These are phyloP conservation scores for Alternaria brassicicola DNA, from an alignment of 2,329 filamentous ascomycete genomes.

Conservation along the genomic window DNA sequence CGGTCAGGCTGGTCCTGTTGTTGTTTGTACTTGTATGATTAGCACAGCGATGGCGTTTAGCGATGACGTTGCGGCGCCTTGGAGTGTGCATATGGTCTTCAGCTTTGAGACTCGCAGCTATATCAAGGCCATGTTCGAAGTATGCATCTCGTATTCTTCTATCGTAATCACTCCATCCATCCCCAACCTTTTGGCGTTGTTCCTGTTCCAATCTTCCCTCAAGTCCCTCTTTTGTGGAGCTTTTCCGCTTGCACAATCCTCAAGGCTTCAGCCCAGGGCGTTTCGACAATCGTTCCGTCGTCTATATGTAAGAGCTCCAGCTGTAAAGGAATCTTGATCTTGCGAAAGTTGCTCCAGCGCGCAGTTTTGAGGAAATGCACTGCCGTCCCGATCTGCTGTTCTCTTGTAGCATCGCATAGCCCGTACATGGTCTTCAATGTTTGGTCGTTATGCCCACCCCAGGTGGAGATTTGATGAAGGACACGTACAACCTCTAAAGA, in stretches of 20 bases:
- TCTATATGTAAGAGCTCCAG: not conserved
- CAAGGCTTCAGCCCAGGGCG: not conserved
- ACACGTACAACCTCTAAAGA: not conserved
- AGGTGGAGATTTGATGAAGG: not conserved
- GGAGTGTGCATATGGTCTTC: not conserved
- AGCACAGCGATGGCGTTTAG: conserved; percentile 7
- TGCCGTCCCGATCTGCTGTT: not conserved
- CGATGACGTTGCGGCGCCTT: not conserved
- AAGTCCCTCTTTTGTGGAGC: not conserved
- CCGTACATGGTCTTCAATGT: not conserved
- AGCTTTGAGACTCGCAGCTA: not conserved
- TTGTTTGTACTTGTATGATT: conserved; percentile 5
- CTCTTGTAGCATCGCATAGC: not conserved
- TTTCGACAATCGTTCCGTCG: not conserved
- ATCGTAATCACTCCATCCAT: not conserved
- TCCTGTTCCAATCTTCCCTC: not conserved
- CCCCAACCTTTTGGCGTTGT: not conserved
- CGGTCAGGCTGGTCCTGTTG: not conserved
- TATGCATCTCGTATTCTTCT: not conserved
- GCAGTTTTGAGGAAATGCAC: not conserved
- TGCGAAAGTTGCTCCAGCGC: not conserved
- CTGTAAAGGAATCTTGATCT: not conserved
- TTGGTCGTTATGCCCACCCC: no score
- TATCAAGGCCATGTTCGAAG: not conserved
- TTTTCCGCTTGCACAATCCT: not conserved